These are phyloP conservation scores for Aureobasidium sp. DNA, from an alignment of 2,329 filamentous ascomycete species.

Conservation along the genomic window DNA sequence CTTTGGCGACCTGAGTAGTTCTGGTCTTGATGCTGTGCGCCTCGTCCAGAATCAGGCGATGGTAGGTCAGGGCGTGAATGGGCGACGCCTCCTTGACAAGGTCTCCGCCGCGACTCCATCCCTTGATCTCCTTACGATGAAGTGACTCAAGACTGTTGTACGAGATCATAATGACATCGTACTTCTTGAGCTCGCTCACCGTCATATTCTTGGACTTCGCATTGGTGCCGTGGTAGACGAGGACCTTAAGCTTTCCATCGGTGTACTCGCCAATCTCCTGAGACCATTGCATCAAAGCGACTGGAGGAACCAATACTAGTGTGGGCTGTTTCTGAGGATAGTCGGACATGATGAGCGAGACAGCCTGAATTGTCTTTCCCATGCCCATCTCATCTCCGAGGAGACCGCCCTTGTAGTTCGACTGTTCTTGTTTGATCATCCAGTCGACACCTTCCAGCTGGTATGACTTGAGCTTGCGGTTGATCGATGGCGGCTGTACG, in stretches of 20 bases:
- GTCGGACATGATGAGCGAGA: slow-evolving; percentile 96
- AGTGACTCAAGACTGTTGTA: slow-evolving; percentile 88
- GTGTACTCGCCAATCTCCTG: slow-evolving; percentile 59
- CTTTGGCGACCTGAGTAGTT: slow-evolving; percentile 85
- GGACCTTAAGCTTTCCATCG: slow-evolving; percentile 78
- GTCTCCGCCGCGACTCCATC: slow-evolving; percentile 72
- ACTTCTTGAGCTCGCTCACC: slow-evolving; percentile 67
- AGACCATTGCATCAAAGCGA: slow-evolving; percentile 91
- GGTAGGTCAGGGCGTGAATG: slow-evolving; percentile 80
- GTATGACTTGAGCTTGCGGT: slow-evolving; percentile 79
- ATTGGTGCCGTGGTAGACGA: slow-evolving; percentile 86
- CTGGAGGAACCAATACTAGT: slow-evolving; percentile 83
- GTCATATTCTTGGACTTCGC: slow-evolving; percentile 71
- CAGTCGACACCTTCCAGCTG: slow-evolving; percentile 89
- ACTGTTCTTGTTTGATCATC: slow-evolving; percentile 88
- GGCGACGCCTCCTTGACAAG: slow-evolving; percentile 68
- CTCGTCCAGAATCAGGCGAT: slow-evolving; percentile 89
- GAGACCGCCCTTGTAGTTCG: slow-evolving; percentile 77
- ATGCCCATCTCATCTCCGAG: slow-evolving; percentile 98
- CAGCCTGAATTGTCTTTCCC: slow-evolving; percentile 96
- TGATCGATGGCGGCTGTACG: slow-evolving; percentile 69
- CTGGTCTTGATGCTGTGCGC: slow-evolving; percentile 91
- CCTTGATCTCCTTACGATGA: slow-evolving; percentile 85
- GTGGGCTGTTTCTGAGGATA: slow-evolving; percentile 77
- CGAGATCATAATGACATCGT: slow-evolving; percentile 94